A percentile compares a stretch with the other conserved stretches of the same genome.
Evolutionary conservation across 305 asterid genomes (phyloP).

Genomic region (Solanum chacoense): DNA sequence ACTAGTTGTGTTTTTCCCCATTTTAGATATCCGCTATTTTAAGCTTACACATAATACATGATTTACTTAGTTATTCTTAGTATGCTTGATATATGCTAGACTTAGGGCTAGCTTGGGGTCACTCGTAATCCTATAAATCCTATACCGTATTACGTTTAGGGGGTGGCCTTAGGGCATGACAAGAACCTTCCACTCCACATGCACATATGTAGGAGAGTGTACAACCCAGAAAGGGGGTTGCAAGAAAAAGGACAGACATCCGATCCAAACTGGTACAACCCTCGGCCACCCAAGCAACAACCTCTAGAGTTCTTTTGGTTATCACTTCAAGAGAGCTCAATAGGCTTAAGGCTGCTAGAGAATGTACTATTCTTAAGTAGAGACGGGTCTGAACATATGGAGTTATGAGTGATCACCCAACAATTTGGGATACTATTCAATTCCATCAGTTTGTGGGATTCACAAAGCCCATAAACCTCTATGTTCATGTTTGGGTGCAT

Average conservation of each 20-base stretch:
- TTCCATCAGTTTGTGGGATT: neutral
- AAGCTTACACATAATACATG: neutral
- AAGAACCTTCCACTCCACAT: neutral
- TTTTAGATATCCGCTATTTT: neutral
- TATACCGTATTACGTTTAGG: neutral
- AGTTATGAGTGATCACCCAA: neutral
- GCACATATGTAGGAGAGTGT: too few relatives aligned
- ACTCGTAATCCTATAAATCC: neutral
- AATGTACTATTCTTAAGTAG: neutral
- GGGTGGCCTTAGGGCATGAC: neutral
- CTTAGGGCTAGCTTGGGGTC: neutral
- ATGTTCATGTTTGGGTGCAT: neutral
- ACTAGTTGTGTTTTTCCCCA: neutral
- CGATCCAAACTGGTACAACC: neutral
- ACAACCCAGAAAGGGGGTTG: neutral
- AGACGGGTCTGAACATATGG: neutral
- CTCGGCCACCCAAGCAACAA: neutral
- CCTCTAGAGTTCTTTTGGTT: neutral
- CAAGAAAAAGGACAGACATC: neutral
- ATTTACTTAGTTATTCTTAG: neutral
- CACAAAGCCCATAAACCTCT: neutral
- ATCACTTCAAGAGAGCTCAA: neutral
- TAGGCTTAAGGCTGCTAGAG: neutral
- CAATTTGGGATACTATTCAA: neutral
- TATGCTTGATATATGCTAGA: neutral